Evolutionary conservation across 2,329 filamentous ascomycete genomes (phyloP).

Genomic region (Penicillium sp.): DNA sequence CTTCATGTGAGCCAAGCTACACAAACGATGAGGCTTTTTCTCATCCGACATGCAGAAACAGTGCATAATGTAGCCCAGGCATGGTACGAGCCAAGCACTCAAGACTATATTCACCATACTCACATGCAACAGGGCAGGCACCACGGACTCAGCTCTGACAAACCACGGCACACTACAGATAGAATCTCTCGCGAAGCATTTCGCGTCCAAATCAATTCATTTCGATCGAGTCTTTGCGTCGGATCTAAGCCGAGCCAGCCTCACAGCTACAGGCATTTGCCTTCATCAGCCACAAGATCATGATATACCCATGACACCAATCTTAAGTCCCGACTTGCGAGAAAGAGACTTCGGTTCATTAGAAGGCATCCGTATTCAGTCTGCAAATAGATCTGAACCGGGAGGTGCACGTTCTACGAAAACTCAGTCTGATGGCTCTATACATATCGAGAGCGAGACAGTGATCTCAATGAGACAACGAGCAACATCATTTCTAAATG

Average conservation of each 20-base stretch:
- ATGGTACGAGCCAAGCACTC: slow-evolving; percentile 56
- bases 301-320: slow-evolving; percentile 5
- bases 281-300: slow-evolving; percentile 8
- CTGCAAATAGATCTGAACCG: not conserved
- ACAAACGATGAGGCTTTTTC: slow-evolving; percentile 62
- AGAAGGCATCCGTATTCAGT: slow-evolving; percentile 20
- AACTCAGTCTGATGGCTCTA: slow-evolving; percentile 26
- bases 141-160: slow-evolving; percentile 77
- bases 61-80: slow-evolving; percentile 82
- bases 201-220: slow-evolving; percentile 64
- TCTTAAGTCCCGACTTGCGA: slow-evolving; percentile 28
- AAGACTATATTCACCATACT: not conserved
- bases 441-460: slow-evolving; percentile 65
- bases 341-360: slow-evolving; percentile 45
- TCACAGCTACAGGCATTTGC: slow-evolving; percentile 39
- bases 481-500: slow-evolving; percentile 65
- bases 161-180: slow-evolving; percentile 80
- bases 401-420: not conserved
- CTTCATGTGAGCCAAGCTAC: not conserved
- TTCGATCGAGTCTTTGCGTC: slow-evolving; percentile 77
- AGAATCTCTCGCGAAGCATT: slow-evolving; percentile 66
- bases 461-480: slow-evolving; percentile 66
- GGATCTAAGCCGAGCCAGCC: slow-evolving; percentile 70
- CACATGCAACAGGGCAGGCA: slow-evolving; percentile 63
- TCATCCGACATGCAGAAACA: slow-evolving; percentile 86